Base-by-base conservation (phyloP, 2,329 filamentous ascomycete species). In the Pseudocercospora crystallina region DNA sequence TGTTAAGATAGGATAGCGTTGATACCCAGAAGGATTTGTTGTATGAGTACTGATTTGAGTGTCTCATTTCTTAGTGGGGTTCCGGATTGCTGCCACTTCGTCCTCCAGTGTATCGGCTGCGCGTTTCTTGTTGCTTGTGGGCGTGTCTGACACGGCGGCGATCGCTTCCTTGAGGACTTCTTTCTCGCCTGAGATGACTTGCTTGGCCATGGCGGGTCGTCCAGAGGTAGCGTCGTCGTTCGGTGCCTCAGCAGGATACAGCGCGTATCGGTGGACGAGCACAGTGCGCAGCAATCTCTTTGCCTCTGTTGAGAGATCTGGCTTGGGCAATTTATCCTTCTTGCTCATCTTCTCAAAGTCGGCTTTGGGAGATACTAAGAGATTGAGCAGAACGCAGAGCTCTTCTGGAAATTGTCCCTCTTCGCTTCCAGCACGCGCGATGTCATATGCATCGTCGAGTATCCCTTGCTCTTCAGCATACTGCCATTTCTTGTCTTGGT, bases 171-270 rank as follows among this genome's bases (percentile, higher is more conserved):
- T 70, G 17, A 90, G 65, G 5, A 91, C 73, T 59, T 78, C 76
- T 67, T 90, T 90, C 70, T 92, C 88, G 11, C 87, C 88, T 2
- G 84, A 70, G 52, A 88, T 80, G 32, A 90, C 85, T 43, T 80
- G 73, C 15, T 84, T 63, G 0, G 87, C 87, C 83, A 87, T 87
- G 8, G 34, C 34, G 5, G 37, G 34, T 12, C 57, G 56, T 31
- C 73, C 47, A n/a, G 43, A 17, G 51, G 56, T 85, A 80, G 34
- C 80, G 69, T 15, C 76, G 70, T n/a, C 82, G 14, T 9, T 7
- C 8, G 34, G 17, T 7, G 34, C 14, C 15, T 41, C 13, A 15
- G 8, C 29, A 1, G 81, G 83, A 61, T 86, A 86, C 49, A 80
- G 75, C 9, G 65, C 59, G 20, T 69, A 65, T 42, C 76, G 67